A percentile compares a stretch with the other conserved stretches of the same genome.
These are phyloP conservation scores for Aspergillus sp. DNA, from an alignment of 2,329 filamentous ascomycete genomes.

Conservation along the genomic window DNA sequence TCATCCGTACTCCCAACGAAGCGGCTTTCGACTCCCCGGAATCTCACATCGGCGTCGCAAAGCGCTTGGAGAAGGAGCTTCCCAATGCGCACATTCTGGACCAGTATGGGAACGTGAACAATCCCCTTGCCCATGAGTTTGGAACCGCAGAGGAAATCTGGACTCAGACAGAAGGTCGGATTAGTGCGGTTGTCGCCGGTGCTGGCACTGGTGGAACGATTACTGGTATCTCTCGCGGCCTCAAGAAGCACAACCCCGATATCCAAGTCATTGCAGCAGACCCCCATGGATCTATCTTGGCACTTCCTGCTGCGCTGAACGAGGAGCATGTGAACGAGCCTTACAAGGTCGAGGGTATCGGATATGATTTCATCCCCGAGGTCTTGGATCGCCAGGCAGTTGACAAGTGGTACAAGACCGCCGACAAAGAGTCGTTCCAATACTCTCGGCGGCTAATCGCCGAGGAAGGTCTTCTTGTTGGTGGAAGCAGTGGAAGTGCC, in stretches of 20 bases:
- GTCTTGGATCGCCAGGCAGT: constrained; percentile 79
- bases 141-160: constrained; percentile 97
- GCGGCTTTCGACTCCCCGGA: constrained; percentile 93
- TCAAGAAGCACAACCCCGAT: constrained; percentile 81
- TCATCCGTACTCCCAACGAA: constrained; percentile 95
- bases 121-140: constrained; percentile 88
- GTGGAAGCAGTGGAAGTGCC: constrained; percentile 90
- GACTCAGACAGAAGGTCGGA: constrained; percentile 79
- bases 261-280: constrained; percentile 92
- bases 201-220: constrained; percentile 96
- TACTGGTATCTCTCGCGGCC: constrained; percentile 79
- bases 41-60: constrained; percentile 94
- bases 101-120: constrained; percentile 90
- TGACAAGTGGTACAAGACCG: constrained; percentile 98
- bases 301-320: constrained; percentile 78
- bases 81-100: constrained; percentile 97
- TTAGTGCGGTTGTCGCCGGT: constrained; percentile 83
- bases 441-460: constrained; percentile 88
- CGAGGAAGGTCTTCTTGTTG: constrained; percentile 91
- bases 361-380: constrained; percentile 96
- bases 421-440: constrained; percentile 85
- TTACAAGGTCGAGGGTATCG: constrained; percentile 98
- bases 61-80: constrained; percentile 87
- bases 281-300: constrained; percentile 87
- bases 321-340: constrained; percentile 75